Base-by-base conservation (phyloP, 2,329 filamentous ascomycete species). In the Cercospora nicotianae region DNA sequence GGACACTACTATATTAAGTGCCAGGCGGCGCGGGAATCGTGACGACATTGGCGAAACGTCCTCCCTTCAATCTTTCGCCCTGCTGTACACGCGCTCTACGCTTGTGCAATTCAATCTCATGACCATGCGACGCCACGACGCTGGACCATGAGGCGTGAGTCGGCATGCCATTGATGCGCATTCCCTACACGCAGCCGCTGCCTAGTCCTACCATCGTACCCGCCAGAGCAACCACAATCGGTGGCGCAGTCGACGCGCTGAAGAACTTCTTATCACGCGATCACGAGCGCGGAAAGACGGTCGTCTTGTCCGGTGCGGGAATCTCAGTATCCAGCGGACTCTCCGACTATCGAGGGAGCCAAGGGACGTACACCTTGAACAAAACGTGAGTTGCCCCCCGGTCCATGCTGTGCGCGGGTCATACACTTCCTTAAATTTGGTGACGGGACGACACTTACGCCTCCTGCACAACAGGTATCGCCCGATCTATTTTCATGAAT, bases 401-500 rank as follows among this genome's bases (percentile, higher is more conserved):
- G 20, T 51, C 18, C 26, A 30, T 58, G 28, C 61, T 51, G 61
- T 55, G 45, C 16, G 36, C 36, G 36, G 36, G 36, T n/a, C 36
- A n/a, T 42, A 42, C 18, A 12, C 20, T 5, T 51, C 36, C 36
- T 42, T 51, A 20, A 20, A 51, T 51, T 23, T 51, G 45, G 45
- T 51, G 45, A 23, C 45, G 45, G 45, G 18, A 23, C 45, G 45
- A 7, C 16, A 20, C 45, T 51, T 20, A 23, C 62, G 48, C 51
- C n/a, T n/a, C 36, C 12, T 64, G 26, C 31, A 20, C n/a, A 16
- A 33, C 30, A 60, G 39, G 20, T 97, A 96, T 77, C 88, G 63
- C 91, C 2, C 95, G 94, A 96, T 97, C 72, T 99, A 96, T 82
- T 94, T 91, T 79, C 89, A 93, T 79, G 95, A 99, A 78, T 99